Conservation (phyloP, 768 basidiomycete species). For the Kwoniella dejecticola region DNA sequence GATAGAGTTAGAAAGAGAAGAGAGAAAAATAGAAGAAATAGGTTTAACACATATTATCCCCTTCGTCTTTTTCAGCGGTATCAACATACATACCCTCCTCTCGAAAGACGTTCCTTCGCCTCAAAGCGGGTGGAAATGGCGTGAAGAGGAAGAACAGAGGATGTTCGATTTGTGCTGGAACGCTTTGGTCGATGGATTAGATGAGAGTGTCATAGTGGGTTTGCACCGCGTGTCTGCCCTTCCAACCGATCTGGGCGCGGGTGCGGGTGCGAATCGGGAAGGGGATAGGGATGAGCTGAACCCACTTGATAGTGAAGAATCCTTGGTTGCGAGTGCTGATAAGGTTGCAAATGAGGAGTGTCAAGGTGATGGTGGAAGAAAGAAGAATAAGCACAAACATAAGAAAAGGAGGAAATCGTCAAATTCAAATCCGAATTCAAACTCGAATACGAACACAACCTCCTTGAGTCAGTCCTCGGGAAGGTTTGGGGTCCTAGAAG, state of each 20-base stretch:
- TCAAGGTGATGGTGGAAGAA: neutral
- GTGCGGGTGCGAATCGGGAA: no score
- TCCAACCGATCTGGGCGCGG: no score
- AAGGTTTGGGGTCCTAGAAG: constrained; percentile 15
- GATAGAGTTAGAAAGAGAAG: no score
- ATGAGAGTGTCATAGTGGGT: constrained; percentile 15
- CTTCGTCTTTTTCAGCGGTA: constrained; percentile 39
- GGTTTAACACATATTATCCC: constrained; percentile 38
- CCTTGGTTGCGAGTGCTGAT: neutral
- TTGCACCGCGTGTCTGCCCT: no score
- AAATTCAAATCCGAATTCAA: neutral
- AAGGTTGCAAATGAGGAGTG: neutral
- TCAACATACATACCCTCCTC: constrained; percentile 30
- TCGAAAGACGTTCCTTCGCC: constrained; percentile 12
- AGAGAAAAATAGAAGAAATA: constrained; percentile 9
- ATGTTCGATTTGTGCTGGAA: constrained; percentile 23
- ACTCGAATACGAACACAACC: no score
- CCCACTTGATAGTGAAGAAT: neutral
- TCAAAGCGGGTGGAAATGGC: constrained; percentile 36
- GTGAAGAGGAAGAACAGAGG: constrained; percentile 10
- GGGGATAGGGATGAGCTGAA: no score
- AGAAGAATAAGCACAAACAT: neutral
- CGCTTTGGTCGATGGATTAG: constrained; percentile 32
- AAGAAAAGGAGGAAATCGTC: constrained; percentile 8
- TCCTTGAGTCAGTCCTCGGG: neutral